Conservation (phyloP, 139 green algal species). For the Monoraphidium neglectum region DNA sequence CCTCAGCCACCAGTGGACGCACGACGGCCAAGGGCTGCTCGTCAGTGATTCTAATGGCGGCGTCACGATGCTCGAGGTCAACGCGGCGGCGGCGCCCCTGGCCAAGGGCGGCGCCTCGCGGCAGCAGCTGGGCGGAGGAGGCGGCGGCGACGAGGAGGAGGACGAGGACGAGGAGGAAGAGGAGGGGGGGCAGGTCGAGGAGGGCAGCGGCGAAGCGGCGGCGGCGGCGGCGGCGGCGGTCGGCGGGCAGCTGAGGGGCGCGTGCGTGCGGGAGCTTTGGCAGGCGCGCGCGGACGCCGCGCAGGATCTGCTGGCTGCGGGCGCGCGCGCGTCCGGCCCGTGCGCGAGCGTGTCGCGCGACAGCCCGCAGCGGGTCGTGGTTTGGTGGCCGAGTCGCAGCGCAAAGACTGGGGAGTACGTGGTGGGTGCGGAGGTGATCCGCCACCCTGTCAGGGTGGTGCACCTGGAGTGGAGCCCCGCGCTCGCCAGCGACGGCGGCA, state of each 20-base stretch:
- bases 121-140: neutral
- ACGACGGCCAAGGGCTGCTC: slow-evolving; percentile 47
- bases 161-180: neutral
- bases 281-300: slow-evolving; percentile 27
- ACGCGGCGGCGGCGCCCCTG: neutral
- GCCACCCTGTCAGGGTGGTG: slow-evolving; percentile 43
- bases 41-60: slow-evolving; percentile 33
- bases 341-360: slow-evolving; percentile 41
- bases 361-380: slow-evolving; percentile 29
- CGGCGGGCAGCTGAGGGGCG: no score
- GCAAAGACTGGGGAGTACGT: neutral
- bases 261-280: slow-evolving; percentile 32
- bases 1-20: slow-evolving; percentile 49
- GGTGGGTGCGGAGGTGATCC: slow-evolving; percentile 46
- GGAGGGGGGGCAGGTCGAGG: neutral
- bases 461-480: slow-evolving; percentile 51
- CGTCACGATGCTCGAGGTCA: slow-evolving; percentile 49
- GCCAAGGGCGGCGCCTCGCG: no score
- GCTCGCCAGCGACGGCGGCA: slow-evolving; percentile 17
- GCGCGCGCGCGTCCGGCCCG: slow-evolving; percentile 32
- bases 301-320: slow-evolving; percentile 49
- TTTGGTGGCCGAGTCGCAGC: slow-evolving; percentile 52
- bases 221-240: neutral
- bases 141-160: neutral
- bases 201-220: neutral